phyloP scores from a whole-genome alignment of 75 land plant species.

The Ceratopteris richardii region DNA sequence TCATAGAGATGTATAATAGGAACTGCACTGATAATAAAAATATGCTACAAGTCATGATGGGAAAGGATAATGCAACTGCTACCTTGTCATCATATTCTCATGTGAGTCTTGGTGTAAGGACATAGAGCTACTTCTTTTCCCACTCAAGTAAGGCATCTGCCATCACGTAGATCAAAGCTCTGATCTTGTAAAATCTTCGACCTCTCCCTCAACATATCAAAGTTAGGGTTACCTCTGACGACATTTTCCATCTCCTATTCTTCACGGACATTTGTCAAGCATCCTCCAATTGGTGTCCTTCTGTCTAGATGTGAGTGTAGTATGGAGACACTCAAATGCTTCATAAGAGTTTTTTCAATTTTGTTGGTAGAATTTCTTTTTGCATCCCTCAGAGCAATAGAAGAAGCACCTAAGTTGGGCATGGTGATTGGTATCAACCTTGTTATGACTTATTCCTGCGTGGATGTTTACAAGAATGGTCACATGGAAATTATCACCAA shows the following conservation, averaged over 20 bases:
- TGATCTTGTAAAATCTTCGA: no score
- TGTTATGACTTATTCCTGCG: conserved; percentile 83
- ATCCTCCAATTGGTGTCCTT: no score
- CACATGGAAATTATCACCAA: conserved; percentile 85
- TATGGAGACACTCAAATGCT: no score
- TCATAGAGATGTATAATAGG: conserved; percentile 87
- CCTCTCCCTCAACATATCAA: no score
- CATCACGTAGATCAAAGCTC: no score
- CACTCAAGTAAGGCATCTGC: conserved; percentile 77
- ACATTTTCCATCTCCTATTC: no score
- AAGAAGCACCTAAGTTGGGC: conserved; percentile 75
- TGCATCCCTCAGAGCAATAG: conserved; percentile 46
- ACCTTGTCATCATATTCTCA: conserved; percentile 76
- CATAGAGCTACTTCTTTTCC: conserved; percentile 80
- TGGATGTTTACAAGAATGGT: conserved; percentile 81
- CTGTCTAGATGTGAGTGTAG: no score
- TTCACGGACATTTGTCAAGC: no score
- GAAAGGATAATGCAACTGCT: conserved; percentile 74
- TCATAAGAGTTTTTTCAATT: no score
- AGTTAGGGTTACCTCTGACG: no score
- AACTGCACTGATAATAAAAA: conserved; percentile 83
- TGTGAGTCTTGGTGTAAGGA: conserved; percentile 57
- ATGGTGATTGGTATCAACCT: conserved; percentile 79
- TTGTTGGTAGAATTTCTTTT: conserved; percentile 26
- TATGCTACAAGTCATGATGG: conserved; percentile 74